Percentiles rank a stretch among this genome's conserved stretches.
Evolutionary conservation across 1,284 basidiomycete species (phyloP).

Genomic region (Puccinia coronata): DNA sequence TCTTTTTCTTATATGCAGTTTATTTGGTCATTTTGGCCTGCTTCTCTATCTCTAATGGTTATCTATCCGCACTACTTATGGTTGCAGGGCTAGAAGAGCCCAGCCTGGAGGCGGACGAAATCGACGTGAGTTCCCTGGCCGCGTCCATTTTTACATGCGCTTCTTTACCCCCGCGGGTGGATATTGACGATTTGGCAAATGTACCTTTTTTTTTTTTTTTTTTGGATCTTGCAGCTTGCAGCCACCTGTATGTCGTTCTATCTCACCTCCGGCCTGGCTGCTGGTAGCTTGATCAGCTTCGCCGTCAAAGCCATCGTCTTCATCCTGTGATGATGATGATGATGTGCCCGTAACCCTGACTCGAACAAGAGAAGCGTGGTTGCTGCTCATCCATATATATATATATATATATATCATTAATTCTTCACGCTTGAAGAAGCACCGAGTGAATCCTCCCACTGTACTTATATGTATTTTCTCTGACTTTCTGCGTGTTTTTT

Average conservation of each 20-base stretch:
- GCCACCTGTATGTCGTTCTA: constrained; percentile 54
- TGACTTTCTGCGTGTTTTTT: too few relatives aligned
- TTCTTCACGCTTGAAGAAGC: too few relatives aligned
- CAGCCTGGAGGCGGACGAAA: constrained; percentile 54
- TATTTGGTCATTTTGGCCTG: constrained; percentile 54
- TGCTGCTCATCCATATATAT: too few relatives aligned
- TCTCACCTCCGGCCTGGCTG: constrained; percentile 52
- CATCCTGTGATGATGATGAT: not conserved
- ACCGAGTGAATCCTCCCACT: too few relatives aligned
- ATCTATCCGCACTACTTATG: constrained; percentile 55
- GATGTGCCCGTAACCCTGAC: too few relatives aligned
- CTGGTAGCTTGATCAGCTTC: constrained; percentile 53
- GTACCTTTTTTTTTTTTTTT: not conserved
- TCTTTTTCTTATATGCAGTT: constrained; percentile 39
- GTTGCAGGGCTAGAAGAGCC: constrained; percentile 54
- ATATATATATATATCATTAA: too few relatives aligned
- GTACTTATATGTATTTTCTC: too few relatives aligned
- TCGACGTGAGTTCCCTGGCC: constrained; percentile 52
- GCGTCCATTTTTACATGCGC: too few relatives aligned
- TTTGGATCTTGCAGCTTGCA: constrained; percentile 49
- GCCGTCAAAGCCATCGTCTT: constrained; percentile 50
- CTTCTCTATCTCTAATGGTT: constrained; percentile 56
- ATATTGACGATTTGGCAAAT: too few relatives aligned
- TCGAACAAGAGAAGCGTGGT: not conserved
- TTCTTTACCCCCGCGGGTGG: too few relatives aligned